These are phyloP conservation scores for Cryphonectria nitschkei DNA, from an alignment of 2,329 filamentous ascomycete species.

Conservation along the genomic window DNA sequence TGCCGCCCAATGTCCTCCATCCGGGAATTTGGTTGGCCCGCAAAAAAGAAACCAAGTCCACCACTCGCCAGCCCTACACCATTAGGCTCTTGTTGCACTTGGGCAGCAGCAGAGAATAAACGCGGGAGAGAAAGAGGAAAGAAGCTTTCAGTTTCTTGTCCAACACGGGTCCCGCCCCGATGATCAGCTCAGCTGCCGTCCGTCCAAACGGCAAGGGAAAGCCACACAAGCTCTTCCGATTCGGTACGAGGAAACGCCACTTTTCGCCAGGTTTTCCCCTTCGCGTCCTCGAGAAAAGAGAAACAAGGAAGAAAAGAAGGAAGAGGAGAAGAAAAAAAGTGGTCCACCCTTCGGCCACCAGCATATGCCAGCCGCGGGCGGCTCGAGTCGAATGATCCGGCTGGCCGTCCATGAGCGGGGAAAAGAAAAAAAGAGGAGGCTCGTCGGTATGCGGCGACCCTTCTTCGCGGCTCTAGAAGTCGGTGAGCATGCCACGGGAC, in stretches of 20 bases:
- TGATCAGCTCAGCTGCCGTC: not conserved
- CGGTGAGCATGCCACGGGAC: not conserved
- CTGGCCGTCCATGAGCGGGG: not conserved
- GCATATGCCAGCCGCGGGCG: not conserved
- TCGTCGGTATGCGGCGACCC: not conserved
- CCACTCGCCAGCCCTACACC: slow-evolving; percentile 16
- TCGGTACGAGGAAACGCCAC: not conserved
- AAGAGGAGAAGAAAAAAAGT: too few species aligned
- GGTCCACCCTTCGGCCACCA: not conserved
- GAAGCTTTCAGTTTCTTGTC: not conserved
- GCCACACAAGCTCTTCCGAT: not conserved
- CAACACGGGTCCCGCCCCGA: not conserved
- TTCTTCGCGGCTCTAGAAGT: slow-evolving; percentile 1
- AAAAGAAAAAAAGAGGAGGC: not conserved
- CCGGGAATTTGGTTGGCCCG: not conserved
- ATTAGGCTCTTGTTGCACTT: not conserved
- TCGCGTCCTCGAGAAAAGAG: not conserved
- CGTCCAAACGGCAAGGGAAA: not conserved
- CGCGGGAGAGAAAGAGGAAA: not conserved
- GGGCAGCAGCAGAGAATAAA: not conserved
- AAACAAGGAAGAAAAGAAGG: too few species aligned
- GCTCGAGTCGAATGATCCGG: not conserved
- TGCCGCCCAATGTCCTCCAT: slow-evolving; percentile 8
- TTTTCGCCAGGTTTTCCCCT: not conserved
- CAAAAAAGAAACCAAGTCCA: not conserved